Base-by-base conservation (phyloP, 192 early-diverging fungal species). In the Coemansia sp. region DNA sequence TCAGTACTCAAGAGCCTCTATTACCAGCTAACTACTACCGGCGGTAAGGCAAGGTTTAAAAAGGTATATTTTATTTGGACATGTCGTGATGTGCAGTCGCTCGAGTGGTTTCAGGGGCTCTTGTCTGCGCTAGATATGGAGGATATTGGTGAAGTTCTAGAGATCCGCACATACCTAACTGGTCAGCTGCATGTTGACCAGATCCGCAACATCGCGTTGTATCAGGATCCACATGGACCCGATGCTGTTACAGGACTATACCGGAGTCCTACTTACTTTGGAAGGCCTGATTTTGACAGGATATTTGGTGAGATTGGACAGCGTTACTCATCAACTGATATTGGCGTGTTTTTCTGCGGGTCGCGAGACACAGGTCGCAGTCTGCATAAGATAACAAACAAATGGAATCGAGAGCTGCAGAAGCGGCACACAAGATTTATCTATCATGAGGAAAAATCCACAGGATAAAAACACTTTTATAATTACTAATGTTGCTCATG, bases 261-360 rank as follows among this genome's bases (percentile, higher is more conserved):
- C 19, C 75, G 79, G 46, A 87, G 83, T 32, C 77, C 84, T 51
- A 89, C 87, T 33, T 88, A 90, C 76, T 92, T 87, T 74, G 93
- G 93, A 17, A 83, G 93, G 10, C 93, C 93, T n/a, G 86, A 90
- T 66, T 93, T 89, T 78, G 70, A 80, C 51, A 72, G 77, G 33
- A 86, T 93, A 30, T 90, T 93, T 67, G 65, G 73, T 21, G 80
- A 89, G 22, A 74, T 88, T 19, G 81, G 82, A 7, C 83, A 63
- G 31, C 81, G 84, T 52, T 79, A 83, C 50, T 69, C 86, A 17
- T 36, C 70, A 10, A 84, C 84, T 0, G 84, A 90, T 29, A 83
- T 95, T 17, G 93, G 91, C 9, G 89, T 95, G 42, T 93, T 93
- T 66, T 90, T 88, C 70, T 95, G 93, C 68, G 93, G 93, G 2